Evolutionary conservation across 129 eudicot species (phyloP).

Genomic region (Lactuca sativa): DNA sequence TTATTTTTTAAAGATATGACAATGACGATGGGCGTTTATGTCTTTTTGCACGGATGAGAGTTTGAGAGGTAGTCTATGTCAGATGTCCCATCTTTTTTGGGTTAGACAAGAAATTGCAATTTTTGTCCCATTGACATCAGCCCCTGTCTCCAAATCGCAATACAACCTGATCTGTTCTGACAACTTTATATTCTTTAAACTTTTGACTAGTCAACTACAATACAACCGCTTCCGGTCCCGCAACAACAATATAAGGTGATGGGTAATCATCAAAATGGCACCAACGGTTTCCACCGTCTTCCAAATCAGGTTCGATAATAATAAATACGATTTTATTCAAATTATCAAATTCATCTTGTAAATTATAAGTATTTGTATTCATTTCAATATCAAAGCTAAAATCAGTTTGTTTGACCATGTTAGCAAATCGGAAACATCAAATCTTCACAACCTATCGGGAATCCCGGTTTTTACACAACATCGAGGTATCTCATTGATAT

Average conservation of each 20-base stretch:
- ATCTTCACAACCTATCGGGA: slow-evolving; percentile 33
- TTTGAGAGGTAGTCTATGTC: not conserved
- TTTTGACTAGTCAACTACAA: slow-evolving; percentile 37
- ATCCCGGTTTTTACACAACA: slow-evolving; percentile 32
- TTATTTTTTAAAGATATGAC: not conserved
- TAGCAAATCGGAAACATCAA: slow-evolving; percentile 33
- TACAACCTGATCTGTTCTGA: not conserved
- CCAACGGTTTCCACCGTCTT: slow-evolving; percentile 24
- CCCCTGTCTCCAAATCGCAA: too few species aligned
- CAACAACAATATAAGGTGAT: slow-evolving; percentile 32
- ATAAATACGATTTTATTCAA: not conserved
- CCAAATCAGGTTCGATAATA: slow-evolving; percentile 18
- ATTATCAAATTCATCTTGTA: not conserved
- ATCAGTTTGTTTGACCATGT: slow-evolving; percentile 1
- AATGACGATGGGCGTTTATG: not conserved
- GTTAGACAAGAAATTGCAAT: not conserved
- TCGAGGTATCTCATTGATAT: slow-evolving; percentile 40
- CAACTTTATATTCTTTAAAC: not conserved
- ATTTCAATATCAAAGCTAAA: not conserved
- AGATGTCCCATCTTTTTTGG: not conserved
- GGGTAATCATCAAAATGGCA: slow-evolving; percentile 28
- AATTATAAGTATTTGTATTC: too few species aligned
- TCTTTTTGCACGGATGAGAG: not conserved
- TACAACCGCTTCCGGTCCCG: slow-evolving; percentile 26
- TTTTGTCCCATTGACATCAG: not conserved